phyloP scores from a whole-genome alignment of 768 basidiomycete genomes.

The Phanerochaete sordida region DNA sequence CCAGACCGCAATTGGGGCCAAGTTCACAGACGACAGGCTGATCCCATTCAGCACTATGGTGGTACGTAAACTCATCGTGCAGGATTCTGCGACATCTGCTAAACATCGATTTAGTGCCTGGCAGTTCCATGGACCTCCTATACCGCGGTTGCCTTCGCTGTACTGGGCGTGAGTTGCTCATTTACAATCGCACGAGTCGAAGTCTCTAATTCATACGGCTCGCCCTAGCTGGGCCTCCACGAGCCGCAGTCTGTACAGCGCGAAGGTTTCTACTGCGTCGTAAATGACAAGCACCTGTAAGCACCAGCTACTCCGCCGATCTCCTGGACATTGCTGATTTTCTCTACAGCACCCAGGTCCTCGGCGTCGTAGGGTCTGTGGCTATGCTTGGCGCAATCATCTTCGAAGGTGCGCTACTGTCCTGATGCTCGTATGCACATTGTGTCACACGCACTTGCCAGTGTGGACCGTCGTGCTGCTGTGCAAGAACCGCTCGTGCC shows the following conservation, averaged over 20 bases:
- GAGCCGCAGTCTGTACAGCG: slow-evolving; percentile 9
- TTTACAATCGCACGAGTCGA: too few relatives aligned
- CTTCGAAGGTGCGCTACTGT: slow-evolving; percentile 6
- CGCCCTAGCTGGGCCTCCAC: slow-evolving; percentile 2
- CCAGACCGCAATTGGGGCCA: slow-evolving; percentile 1
- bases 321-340: background rate
- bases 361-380: slow-evolving; percentile 5
- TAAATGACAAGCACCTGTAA: slow-evolving; percentile 8
- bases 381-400: slow-evolving; percentile 5
- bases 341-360: background rate
- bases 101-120: background rate
- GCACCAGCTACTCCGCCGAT: background rate
- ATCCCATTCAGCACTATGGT: background rate
- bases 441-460: background rate
- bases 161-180: background rate
- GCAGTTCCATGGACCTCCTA: background rate
- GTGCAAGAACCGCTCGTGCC: background rate
- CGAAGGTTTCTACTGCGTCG: slow-evolving; percentile 10
- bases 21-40: background rate
- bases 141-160: background rate
- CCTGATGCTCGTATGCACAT: background rate
- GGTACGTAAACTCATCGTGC: background rate
- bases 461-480: slow-evolving; percentile 12
- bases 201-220: background rate
- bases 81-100: background rate